Evolutionary conservation across 805 yeast genomes (phyloP), one percentile per base, ranked within the genome.

Genomic region (Barnettozyma sucrosica): DNA sequence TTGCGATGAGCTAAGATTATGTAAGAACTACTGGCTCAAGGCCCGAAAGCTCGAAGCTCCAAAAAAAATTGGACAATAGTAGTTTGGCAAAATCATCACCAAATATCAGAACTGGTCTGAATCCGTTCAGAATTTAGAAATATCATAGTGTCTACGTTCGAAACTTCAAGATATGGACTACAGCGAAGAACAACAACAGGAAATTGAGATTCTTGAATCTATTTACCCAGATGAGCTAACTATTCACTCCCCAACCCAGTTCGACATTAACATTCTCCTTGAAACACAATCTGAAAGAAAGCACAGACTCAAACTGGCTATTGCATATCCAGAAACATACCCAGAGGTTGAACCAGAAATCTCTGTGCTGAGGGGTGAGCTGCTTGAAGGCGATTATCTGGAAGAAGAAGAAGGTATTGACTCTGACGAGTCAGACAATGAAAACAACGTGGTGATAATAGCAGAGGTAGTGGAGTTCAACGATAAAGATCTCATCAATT

Each of bases 151-250:
- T 9, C 11, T 25, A 7, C 11, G 10, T 14, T 28, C 9, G 32
- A 28, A 13, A n/a, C n/a, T n/a, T 28, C 19, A 18, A n/a, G 25
- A 5, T 9, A 87, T 87, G 95, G 90, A 85, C 57, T 77, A 82
- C 48, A 61, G 66, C 45, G 96, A 87, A 64, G 97, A 93, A 61
- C 97, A 92, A 63, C 65, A 61, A 25, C 96, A 92, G 67, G 99
- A 92, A 65, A 64, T 93, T 41, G 97, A 90, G 65, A 89, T 93
- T 45, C 75, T 92, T 49, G 83, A 87, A 62, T 83, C 95, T 16
- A 92, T 92, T 47, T 92, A 93, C 63, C 99, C 98, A 6, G 97
- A 92, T 61, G 99, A 92, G 64, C 67, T 88, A 28, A 67, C 62
- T 25, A 41, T 52, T 20, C 56, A 49, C 18, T 53, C 67, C 34